phyloP scores from a whole-genome alignment of 441 rosid genomes.

The Kokia cookei region DNA sequence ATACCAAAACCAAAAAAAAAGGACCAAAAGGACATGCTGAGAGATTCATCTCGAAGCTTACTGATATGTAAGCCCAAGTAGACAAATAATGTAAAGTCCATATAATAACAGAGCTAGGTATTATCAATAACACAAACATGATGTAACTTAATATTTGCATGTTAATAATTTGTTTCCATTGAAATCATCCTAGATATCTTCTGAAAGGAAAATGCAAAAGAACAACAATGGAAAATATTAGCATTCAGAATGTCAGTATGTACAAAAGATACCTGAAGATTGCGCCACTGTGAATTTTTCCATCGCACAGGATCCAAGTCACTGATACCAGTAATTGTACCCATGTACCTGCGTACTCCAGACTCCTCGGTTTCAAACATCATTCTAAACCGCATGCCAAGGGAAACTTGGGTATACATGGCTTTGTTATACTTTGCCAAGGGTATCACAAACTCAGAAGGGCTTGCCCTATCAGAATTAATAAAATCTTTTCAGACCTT shows the following conservation, averaged over 20 bases:
- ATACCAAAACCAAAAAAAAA: no score
- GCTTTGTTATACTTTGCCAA: slow-evolving; percentile 88
- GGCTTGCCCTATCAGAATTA: slow-evolving; percentile 69
- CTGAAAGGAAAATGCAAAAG: background rate
- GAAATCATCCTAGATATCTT: background rate
- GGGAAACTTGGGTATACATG: slow-evolving; percentile 79
- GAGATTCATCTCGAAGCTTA: background rate
- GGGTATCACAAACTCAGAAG: slow-evolving; percentile 92
- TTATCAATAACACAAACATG: background rate
- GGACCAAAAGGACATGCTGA: background rate
- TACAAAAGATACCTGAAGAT: slow-evolving; percentile 68
- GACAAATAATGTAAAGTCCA: background rate
- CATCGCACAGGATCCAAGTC: slow-evolving; percentile 86
- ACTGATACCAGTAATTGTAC: slow-evolving; percentile 84
- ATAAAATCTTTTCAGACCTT: slow-evolving; percentile 16
- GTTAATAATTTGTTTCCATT: background rate
- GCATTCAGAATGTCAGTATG: background rate
- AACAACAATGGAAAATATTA: background rate
- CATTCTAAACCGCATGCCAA: slow-evolving; percentile 94
- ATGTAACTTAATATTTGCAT: background rate
- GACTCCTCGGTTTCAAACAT: slow-evolving; percentile 80
- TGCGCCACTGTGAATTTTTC: slow-evolving; percentile 97
- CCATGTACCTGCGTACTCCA: slow-evolving; percentile 92
- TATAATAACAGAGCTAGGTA: background rate
- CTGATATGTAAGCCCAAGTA: background rate